A percentile compares a stretch with the other conserved stretches of the same genome.
These are phyloP conservation scores for Kwoniella bestiolae DNA, from an alignment of 768 basidiomycete species.

Conservation along the genomic window DNA sequence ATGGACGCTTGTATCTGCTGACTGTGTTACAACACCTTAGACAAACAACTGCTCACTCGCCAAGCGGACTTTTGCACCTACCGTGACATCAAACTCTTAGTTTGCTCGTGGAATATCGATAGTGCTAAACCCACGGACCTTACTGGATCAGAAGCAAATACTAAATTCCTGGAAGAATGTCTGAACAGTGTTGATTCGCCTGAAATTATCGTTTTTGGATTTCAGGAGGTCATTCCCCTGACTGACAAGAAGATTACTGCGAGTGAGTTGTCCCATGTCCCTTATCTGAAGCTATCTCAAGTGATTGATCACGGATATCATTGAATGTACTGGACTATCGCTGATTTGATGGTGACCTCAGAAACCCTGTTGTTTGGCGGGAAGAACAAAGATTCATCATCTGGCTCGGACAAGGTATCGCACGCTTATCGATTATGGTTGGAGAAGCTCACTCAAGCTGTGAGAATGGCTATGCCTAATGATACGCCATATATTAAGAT, in stretches of 20 bases:
- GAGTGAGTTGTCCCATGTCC: slow-evolving; percentile 55
- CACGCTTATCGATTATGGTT: slow-evolving; percentile 87
- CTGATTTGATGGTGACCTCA: slow-evolving; percentile 11
- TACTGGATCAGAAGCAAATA: slow-evolving; percentile 69
- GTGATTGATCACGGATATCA: background rate
- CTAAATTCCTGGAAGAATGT: slow-evolving; percentile 76
- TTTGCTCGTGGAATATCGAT: slow-evolving; percentile 92
- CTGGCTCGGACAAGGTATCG: slow-evolving; percentile 79
- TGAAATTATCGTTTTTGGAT: slow-evolving; percentile 89
- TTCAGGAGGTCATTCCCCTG: slow-evolving; percentile 97
- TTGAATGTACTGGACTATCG: no score
- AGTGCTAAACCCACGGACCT: slow-evolving; percentile 80
- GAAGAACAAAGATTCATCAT: slow-evolving; percentile 68
- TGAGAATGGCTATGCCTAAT: slow-evolving; percentile 73
- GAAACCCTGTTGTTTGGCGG: slow-evolving; percentile 82
- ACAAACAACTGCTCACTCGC: slow-evolving; percentile 72
- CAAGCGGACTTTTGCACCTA: slow-evolving; percentile 79
- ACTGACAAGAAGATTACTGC: slow-evolving; percentile 89
- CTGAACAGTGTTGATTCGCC: slow-evolving; percentile 73
- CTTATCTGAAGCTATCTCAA: background rate
- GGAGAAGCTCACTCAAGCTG: slow-evolving; percentile 73
- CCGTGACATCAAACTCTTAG: slow-evolving; percentile 74
- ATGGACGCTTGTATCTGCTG: no score
- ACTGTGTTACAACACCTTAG: no score
- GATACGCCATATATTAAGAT: slow-evolving; percentile 77